These are phyloP conservation scores for Fusarium cicatricum DNA, from an alignment of 2,329 filamentous ascomycete genomes.

Conservation along the genomic window DNA sequence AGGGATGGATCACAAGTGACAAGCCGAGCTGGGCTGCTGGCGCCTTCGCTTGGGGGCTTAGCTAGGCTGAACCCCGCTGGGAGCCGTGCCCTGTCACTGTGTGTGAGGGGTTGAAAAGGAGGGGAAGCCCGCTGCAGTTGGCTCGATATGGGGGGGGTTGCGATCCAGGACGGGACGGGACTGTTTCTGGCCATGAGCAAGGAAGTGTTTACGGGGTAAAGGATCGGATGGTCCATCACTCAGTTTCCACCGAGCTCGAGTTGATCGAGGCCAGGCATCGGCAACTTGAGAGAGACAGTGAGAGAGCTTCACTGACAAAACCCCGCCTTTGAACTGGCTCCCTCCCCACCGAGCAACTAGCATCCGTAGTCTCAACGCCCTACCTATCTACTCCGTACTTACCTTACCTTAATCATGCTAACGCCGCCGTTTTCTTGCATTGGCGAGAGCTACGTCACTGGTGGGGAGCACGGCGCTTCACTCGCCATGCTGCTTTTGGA, in stretches of 20 bases:
- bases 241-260: neutral
- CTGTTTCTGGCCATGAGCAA: too few species aligned
- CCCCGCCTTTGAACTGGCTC: neutral
- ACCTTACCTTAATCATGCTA: too few species aligned
- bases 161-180: too few species aligned
- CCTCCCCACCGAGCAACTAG: too few species aligned
- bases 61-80: slow-evolving; percentile 26
- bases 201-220: too few species aligned
- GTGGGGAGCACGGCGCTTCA: neutral
- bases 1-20: slow-evolving; percentile 10
- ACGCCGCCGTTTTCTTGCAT: neutral
- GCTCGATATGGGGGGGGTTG: neutral
- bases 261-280: neutral
- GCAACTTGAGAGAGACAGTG: neutral
- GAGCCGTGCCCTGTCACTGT: slow-evolving; percentile 25
- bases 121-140: slow-evolving; percentile 13
- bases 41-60: slow-evolving; percentile 18
- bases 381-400: too few species aligned
- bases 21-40: slow-evolving; percentile 12
- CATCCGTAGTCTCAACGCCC: neutral
- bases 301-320: neutral
- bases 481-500: neutral
- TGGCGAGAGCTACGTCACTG: neutral
- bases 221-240: neutral
- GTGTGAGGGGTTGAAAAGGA: slow-evolving; percentile 1